Percentiles rank a stretch among this genome's conserved stretches.
Evolutionary conservation across 805 yeast species (phyloP).

Genomic region (Metschnikowia cubensis): DNA sequence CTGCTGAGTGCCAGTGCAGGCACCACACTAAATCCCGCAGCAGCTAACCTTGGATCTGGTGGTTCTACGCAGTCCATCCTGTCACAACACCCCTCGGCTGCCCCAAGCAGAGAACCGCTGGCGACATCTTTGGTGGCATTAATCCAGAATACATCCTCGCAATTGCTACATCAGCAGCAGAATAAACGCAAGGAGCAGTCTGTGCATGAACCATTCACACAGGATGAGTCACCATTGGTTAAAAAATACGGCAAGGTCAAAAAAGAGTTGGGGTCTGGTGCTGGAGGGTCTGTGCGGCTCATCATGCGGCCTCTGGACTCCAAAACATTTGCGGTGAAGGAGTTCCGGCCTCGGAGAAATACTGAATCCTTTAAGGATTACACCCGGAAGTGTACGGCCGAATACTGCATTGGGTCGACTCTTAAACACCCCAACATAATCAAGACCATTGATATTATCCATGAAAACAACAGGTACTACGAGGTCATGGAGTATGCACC

Average conservation of each 20-base stretch:
- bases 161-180: slow-evolving; percentile 24
- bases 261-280: slow-evolving; percentile 77
- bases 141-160: slow-evolving; percentile 17
- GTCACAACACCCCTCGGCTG: neutral
- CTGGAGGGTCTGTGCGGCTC: slow-evolving; percentile 81
- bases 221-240: slow-evolving; percentile 25
- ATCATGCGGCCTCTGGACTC: slow-evolving; percentile 65
- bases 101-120: slow-evolving; percentile 17
- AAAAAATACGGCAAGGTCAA: slow-evolving; percentile 71
- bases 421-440: slow-evolving; percentile 78
- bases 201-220: slow-evolving; percentile 17
- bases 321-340: slow-evolving; percentile 77
- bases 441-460: slow-evolving; percentile 71
- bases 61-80: neutral
- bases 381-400: slow-evolving; percentile 86
- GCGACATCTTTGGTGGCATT: slow-evolving; percentile 16
- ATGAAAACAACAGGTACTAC: slow-evolving; percentile 64
- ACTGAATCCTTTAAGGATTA: slow-evolving; percentile 72
- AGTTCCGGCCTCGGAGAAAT: slow-evolving; percentile 67
- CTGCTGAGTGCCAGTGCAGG: neutral
- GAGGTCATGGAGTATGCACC: slow-evolving; percentile 97
- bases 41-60: neutral
- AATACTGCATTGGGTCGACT: slow-evolving; percentile 80
- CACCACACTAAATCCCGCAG: neutral
- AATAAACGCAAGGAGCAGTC: slow-evolving; percentile 11